phyloP scores from a whole-genome alignment of 805 yeast species.

The Wickerhamomyces chaumierensis region DNA sequence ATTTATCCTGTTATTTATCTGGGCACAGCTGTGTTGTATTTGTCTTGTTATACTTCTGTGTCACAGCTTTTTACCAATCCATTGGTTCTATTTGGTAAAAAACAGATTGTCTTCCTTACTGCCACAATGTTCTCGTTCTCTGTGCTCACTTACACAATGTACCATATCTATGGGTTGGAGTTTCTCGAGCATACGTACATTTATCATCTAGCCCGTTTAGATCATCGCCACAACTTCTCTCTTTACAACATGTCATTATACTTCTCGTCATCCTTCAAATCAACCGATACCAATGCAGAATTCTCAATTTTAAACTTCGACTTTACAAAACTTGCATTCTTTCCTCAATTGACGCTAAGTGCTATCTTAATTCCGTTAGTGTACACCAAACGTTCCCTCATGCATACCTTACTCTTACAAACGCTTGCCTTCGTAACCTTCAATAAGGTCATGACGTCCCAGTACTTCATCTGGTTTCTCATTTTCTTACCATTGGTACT shows the following conservation, averaged over 20 bases:
- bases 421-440: slow-evolving; percentile 69
- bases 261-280: slow-evolving; percentile 31
- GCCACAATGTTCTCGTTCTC: slow-evolving; percentile 33
- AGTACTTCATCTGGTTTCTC: slow-evolving; percentile 91
- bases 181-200: slow-evolving; percentile 69
- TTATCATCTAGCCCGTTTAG: slow-evolving; percentile 74
- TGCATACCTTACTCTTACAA: slow-evolving; percentile 57
- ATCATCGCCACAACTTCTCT: slow-evolving; percentile 93
- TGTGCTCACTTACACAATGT: slow-evolving; percentile 48
- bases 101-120: slow-evolving; percentile 30
- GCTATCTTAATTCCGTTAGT: slow-evolving; percentile 46
- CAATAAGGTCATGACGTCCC: slow-evolving; percentile 85
- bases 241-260: slow-evolving; percentile 70
- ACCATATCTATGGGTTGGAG: slow-evolving; percentile 56
- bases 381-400: slow-evolving; percentile 30
- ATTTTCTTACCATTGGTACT: slow-evolving; percentile 71
- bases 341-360: slow-evolving; percentile 68
- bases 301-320: slow-evolving; percentile 1
- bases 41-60: slow-evolving; percentile 20
- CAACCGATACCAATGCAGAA: too few species aligned
- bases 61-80: too few species aligned
- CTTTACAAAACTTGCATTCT: slow-evolving; percentile 48
- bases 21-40: slow-evolving; percentile 51
- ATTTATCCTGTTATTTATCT: slow-evolving; percentile 84
- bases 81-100: slow-evolving; percentile 14